A percentile compares a stretch with the other conserved stretches of the same genome.
These are phyloP conservation scores for Torulaspora franciscae DNA, from an alignment of 805 yeast species.

Conservation along the genomic window DNA sequence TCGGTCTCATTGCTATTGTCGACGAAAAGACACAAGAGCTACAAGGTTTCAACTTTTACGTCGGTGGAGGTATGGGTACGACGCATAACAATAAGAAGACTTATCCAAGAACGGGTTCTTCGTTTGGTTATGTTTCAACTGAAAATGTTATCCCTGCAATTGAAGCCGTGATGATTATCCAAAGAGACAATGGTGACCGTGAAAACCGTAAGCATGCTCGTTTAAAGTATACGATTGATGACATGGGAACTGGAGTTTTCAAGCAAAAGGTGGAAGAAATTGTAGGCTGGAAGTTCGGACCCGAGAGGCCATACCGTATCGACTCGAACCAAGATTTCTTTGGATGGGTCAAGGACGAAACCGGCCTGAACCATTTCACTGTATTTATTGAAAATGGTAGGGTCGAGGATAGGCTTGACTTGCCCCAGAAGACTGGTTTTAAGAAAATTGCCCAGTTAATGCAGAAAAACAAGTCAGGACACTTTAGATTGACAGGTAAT, in stretches of 20 bases:
- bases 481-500: slow-evolving; percentile 91
- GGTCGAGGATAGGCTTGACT: slow-evolving; percentile 85
- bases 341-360: slow-evolving; percentile 89
- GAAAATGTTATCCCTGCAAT: slow-evolving; percentile 73
- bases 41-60: slow-evolving; percentile 79
- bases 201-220: slow-evolving; percentile 96
- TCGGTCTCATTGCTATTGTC: slow-evolving; percentile 86
- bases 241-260: slow-evolving; percentile 82
- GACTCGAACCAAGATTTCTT: slow-evolving; percentile 85
- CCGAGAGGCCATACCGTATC: slow-evolving; percentile 67
- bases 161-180: slow-evolving; percentile 89
- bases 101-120: slow-evolving; percentile 89
- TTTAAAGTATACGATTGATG: slow-evolving; percentile 93
- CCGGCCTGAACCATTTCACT: slow-evolving; percentile 82
- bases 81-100: slow-evolving; percentile 96
- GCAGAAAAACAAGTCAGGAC: slow-evolving; percentile 59
- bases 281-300: slow-evolving; percentile 70
- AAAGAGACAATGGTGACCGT: slow-evolving; percentile 93
- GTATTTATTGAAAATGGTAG: slow-evolving; percentile 95
- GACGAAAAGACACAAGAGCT: slow-evolving; percentile 54
- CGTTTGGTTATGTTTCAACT: slow-evolving; percentile 67
- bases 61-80: slow-evolving; percentile 99
- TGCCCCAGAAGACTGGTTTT: slow-evolving; percentile 86
- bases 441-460: slow-evolving; percentile 69
- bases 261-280: slow-evolving; percentile 75